phyloP scores from a whole-genome alignment of 164 flowering plant genomes.

The Piper longum region DNA sequence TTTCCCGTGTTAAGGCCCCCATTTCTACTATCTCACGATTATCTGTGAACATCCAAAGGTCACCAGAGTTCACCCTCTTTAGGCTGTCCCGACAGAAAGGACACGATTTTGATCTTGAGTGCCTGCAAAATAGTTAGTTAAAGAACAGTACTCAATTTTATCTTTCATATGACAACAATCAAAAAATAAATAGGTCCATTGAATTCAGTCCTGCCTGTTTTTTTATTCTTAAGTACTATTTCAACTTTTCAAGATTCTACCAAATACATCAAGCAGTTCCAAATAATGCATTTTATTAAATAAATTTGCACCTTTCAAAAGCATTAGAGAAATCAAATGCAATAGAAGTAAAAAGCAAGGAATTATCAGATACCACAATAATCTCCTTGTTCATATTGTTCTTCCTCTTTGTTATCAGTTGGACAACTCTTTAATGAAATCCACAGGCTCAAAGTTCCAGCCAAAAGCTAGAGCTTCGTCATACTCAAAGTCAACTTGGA shows the following conservation, averaged over 20 bases:
- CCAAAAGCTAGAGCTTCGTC: too few relatives aligned
- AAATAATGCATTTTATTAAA: too few relatives aligned
- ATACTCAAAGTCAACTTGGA: too few relatives aligned
- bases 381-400: too few relatives aligned
- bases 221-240: not conserved
- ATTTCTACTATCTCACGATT: slow-evolving; percentile 46
- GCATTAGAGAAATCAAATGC: too few relatives aligned
- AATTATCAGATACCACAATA: too few relatives aligned
- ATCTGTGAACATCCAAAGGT: slow-evolving; percentile 64
- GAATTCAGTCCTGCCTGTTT: not conserved
- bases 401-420: too few relatives aligned
- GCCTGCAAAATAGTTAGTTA: slow-evolving; percentile 28
- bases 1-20: slow-evolving; percentile 44
- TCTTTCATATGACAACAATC: not conserved
- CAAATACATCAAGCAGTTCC: too few relatives aligned
- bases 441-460: too few relatives aligned
- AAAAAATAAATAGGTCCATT: not conserved
- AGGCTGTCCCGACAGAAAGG: slow-evolving; percentile 82
- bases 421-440: too few relatives aligned
- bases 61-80: slow-evolving; percentile 43
- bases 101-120: slow-evolving; percentile 66
- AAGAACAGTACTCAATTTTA: not conserved
- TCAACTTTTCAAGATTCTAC: not conserved
- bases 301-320: too few relatives aligned
- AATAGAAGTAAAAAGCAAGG: too few relatives aligned